Evolutionary conservation across 805 yeast genomes (phyloP).

Genomic region (Hanseniaspora singularis): DNA sequence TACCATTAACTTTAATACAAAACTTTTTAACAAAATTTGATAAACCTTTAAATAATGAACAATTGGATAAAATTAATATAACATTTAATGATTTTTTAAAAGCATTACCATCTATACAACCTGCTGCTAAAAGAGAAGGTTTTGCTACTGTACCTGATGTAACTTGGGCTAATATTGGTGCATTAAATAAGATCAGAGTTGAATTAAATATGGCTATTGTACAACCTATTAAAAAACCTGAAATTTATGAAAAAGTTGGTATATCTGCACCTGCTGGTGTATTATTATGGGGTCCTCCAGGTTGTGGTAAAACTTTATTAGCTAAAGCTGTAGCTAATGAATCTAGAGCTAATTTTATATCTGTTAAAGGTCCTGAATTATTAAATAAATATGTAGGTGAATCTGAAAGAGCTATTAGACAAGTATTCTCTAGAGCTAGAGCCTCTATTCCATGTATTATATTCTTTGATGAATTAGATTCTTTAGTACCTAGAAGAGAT

Average conservation of each 20-base stretch:
- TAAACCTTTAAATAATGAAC: constrained; percentile 60
- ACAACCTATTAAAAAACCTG: constrained; percentile 90
- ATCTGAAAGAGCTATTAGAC: constrained; percentile 85
- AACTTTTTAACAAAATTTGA: constrained; percentile 65
- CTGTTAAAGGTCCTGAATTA: constrained; percentile 91
- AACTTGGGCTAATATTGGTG: constrained; percentile 92
- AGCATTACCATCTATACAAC: constrained; percentile 89
- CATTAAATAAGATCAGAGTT: constrained; percentile 63
- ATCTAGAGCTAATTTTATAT: constrained; percentile 88
- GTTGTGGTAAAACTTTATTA: constrained; percentile 91
- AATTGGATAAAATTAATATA: constrained; percentile 64
- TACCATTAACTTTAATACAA: constrained; percentile 53
- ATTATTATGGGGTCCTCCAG: constrained; percentile 98
- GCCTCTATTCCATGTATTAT: constrained; percentile 89
- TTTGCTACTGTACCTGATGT: constrained; percentile 98
- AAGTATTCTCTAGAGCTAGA: constrained; percentile 83
- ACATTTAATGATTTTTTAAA: constrained; percentile 65
- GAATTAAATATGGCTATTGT: constrained; percentile 96
- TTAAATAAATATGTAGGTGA: constrained; percentile 94
- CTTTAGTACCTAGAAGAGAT: constrained; percentile 89
- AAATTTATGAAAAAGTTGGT: constrained; percentile 78
- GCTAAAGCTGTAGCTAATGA: constrained; percentile 98
- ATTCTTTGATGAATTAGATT: constrained; percentile 92
- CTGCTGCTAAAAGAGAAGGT: constrained; percentile 95
- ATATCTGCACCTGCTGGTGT: constrained; percentile 96